Conservation (phyloP, 83 land plant species). For the Picea abies region DNA sequence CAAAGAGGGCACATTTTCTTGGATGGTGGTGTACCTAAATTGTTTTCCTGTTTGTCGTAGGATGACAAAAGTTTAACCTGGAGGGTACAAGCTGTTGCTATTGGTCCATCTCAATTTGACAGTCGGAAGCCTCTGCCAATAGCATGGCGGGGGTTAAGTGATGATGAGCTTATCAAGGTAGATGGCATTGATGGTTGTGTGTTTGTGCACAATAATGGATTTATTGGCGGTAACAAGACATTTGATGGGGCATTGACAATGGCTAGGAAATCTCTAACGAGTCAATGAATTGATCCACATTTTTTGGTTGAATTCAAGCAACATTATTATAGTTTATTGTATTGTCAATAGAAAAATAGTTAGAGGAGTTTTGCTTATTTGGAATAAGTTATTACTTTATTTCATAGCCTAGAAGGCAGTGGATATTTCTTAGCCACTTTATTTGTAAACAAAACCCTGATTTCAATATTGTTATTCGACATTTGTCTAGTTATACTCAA, state of each 20-base stretch:
- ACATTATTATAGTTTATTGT: background rate
- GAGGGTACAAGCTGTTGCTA: conserved; percentile 52
- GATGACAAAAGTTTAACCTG: conserved; percentile 40
- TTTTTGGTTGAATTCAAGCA: background rate
- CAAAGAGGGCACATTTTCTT: too few species aligned
- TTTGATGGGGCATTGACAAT: conserved; percentile 41
- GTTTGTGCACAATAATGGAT: conserved; percentile 53
- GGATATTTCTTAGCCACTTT: too few species aligned
- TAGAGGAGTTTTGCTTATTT: too few species aligned
- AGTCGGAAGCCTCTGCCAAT: conserved; percentile 45
- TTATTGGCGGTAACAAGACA: conserved; percentile 48
- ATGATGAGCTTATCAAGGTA: conserved; percentile 39
- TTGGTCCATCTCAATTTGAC: conserved; percentile 44
- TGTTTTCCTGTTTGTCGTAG: conserved; percentile 15
- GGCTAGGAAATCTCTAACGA: conserved; percentile 42
- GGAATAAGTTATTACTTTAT: too few species aligned
- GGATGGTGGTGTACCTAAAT: background rate
- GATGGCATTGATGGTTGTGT: conserved; percentile 42
- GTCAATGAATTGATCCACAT: background rate
- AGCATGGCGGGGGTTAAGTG: conserved; percentile 44
- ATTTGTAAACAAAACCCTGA: too few species aligned
- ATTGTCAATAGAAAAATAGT: too few species aligned
- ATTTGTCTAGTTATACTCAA: too few species aligned
- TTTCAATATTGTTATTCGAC: too few species aligned
- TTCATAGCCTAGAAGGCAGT: too few species aligned